These are phyloP conservation scores for Talinum fruticosum DNA, from an alignment of 148 eudicot genomes.

Conservation along the genomic window DNA sequence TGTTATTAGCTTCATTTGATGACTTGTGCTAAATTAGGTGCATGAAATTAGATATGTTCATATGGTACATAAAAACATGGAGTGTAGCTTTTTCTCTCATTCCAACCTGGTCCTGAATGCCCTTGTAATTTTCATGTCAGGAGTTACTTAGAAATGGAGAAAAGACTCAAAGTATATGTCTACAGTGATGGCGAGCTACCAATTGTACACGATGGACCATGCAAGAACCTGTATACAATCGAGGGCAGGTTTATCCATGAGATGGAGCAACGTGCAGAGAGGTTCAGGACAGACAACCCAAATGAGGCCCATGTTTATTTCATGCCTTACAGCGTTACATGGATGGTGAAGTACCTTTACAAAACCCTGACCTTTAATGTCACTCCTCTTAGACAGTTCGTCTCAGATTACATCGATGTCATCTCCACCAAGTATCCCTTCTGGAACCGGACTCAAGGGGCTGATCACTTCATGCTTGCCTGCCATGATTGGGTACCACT, in stretches of 20 bases:
- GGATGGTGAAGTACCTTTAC: conserved; percentile 81
- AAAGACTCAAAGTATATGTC: conserved; percentile 68
- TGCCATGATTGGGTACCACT: conserved; percentile 89
- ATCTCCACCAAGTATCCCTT: conserved; percentile 78
- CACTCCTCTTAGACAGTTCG: conserved; percentile 51
- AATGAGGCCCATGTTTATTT: conserved; percentile 61
- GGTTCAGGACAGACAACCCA: conserved; percentile 55
- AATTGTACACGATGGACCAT: conserved; percentile 79
- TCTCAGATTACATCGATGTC: conserved; percentile 61
- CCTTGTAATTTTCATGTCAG: conserved; percentile 66
- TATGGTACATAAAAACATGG: no score
- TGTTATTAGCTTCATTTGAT: no score
- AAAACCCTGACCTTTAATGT: conserved; percentile 39
- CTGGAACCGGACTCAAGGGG: conserved; percentile 70
- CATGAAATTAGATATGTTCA: no score
- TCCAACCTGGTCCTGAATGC: conserved; percentile 28
- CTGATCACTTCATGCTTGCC: conserved; percentile 94
- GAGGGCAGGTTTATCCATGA: conserved; percentile 87
- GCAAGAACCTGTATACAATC: conserved; percentile 69
- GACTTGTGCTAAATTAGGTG: no score
- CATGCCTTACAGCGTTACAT: conserved; percentile 84
- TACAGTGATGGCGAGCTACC: conserved; percentile 84
- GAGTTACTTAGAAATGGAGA: conserved; percentile 70
- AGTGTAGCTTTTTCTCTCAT: no score
- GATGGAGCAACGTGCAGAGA: conserved; percentile 45